Evolutionary conservation across 1,284 basidiomycete species (phyloP).

Genomic region (Microbotryum intermedium): DNA sequence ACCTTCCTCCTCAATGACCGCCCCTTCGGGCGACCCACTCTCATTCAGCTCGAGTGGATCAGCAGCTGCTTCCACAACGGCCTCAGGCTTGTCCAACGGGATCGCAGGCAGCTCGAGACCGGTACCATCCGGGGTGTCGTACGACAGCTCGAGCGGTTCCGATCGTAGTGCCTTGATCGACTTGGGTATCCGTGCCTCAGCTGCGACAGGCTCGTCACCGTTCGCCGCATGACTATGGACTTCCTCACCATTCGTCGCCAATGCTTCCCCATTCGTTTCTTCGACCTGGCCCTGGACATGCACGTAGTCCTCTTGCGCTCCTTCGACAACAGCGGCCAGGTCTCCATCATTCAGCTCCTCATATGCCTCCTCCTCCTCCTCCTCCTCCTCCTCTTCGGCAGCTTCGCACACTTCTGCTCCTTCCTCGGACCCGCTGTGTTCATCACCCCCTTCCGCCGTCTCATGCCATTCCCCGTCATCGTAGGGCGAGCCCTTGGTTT

Average conservation of each 20-base stretch:
- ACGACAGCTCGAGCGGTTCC: background rate
- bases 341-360: slow-evolving; percentile 24
- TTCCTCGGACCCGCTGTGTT: background rate
- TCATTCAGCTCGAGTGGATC: background rate
- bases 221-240: background rate
- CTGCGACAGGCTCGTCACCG: background rate
- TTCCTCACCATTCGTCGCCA: background rate
- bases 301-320: slow-evolving; percentile 23
- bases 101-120: slow-evolving; percentile 1
- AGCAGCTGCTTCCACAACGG: background rate
- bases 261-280: background rate
- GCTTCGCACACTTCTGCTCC: background rate
- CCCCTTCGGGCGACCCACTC: background rate
- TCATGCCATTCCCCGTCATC: slow-evolving; percentile 5
- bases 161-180: background rate
- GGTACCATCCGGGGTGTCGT: slow-evolving; percentile 3
- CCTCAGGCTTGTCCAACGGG: slow-evolving; percentile 1
- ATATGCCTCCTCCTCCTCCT: slow-evolving; percentile 18
- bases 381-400: slow-evolving; percentile 4
- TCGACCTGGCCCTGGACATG: slow-evolving; percentile 8
- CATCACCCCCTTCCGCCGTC: slow-evolving; percentile 10
- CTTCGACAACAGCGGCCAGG: slow-evolving; percentile 17
- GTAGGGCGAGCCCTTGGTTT: background rate
- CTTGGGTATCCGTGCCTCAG: background rate
- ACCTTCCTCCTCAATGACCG: background rate